phyloP scores from a whole-genome alignment of 2,329 filamentous ascomycete species.

The Alternaria sp. region DNA sequence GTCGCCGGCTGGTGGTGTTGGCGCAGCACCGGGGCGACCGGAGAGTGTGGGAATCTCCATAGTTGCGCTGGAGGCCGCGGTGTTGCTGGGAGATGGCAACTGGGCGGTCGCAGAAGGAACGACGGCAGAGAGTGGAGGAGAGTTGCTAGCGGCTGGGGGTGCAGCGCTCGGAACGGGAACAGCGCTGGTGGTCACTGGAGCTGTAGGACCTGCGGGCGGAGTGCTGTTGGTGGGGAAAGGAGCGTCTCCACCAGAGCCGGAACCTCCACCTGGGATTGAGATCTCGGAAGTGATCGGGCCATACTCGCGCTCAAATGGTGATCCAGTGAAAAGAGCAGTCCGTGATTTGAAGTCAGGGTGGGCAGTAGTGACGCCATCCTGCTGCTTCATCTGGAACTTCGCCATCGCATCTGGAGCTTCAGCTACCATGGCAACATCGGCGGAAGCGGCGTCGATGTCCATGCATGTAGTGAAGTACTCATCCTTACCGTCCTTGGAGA shows the following conservation, averaged over 20 bases:
- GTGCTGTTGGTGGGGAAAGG: constrained; percentile 3
- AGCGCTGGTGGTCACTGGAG: neutral
- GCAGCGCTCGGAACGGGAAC: neutral
- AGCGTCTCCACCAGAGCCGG: neutral
- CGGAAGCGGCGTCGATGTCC: constrained; percentile 56
- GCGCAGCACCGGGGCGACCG: constrained; percentile 16
- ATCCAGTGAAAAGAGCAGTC: constrained; percentile 35
- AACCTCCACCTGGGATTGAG: constrained; percentile 9
- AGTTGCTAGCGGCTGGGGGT: neutral
- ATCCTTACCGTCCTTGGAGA: too few species aligned
- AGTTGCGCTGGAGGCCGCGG: neutral
- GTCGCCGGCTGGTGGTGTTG: constrained; percentile 11
- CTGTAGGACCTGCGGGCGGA: neutral
- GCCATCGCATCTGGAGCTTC: constrained; percentile 14
- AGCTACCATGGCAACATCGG: constrained; percentile 35
- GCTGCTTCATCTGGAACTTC: too few species aligned
- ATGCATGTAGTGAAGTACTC: constrained; percentile 55
- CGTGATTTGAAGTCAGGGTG: constrained; percentile 50
- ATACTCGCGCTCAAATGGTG: too few species aligned
- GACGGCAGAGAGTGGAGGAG: neutral
- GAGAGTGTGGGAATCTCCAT: constrained; percentile 25
- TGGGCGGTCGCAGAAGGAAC: neutral
- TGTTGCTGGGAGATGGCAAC: neutral
- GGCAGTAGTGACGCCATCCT: constrained; percentile 50
- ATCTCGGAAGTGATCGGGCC: constrained; percentile 2